Evolutionary conservation across 2,329 filamentous ascomycete species (phyloP), one percentile per base, ranked within the genome.

Genomic region (Penicillium sp.): DNA sequence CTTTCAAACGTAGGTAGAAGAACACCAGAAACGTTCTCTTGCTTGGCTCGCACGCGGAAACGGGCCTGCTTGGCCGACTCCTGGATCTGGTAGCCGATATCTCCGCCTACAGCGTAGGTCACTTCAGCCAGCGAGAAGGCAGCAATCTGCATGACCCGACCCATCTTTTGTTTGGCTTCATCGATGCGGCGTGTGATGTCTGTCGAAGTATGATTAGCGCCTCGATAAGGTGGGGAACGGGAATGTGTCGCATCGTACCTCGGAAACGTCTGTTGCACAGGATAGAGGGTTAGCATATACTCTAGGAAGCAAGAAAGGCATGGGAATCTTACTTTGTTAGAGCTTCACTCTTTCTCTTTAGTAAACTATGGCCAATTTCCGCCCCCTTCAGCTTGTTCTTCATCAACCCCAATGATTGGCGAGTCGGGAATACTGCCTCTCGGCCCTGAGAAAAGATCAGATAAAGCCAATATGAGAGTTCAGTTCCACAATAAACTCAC

Each of bases 81-180:
- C 72, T 97, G 92, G 64, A 99, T 90, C 78, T 99, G 94, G 77
- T 96, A 99, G 59, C 89, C 89, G 67, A 99, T 96, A 69, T 96
- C 90, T 68, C 93, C 91, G 60, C 94, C 94, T 29, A 97, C 91
- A 27, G 94, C 94, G 69, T 99, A 99, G 46, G 91, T 96, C 54
- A 99, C 94, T 78, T 97, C 94, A 57, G 94, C 94, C 18, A 99
- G 83, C 41, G 93, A 97, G 78, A 99, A 97, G 44, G 94, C 92
- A 39, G 94, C 94, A 69, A 99, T 96, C 75, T 97, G 93, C 94
- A 99, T 99, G 37, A 99, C 94, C 34, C 93, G 86, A 55, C 94
- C 94, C 93, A 99, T 99, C 80, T 99, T 99, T 67, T 92, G 89
- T 78, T 99, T 99, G 40, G 94, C 94, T 75, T 99, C 94, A 79